Conservation (phyloP, 2,329 filamentous ascomycete genomes). For the Pseudopyrenochaeta lycopersici region DNA sequence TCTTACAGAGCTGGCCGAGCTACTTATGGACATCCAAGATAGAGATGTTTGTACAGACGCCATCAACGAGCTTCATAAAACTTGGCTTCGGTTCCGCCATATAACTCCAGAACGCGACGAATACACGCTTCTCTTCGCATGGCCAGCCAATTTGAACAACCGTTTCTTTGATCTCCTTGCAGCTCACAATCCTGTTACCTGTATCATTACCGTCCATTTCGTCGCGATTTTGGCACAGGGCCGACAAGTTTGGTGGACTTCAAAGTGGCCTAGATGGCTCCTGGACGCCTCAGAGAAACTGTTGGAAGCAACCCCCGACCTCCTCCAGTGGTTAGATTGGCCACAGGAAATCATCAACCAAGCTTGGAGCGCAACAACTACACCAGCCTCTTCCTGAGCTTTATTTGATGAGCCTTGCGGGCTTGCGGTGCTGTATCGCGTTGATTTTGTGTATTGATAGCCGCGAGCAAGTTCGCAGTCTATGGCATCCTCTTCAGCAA, state of each 20-base stretch:
- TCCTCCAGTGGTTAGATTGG: constrained; percentile 40
- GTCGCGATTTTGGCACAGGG: constrained; percentile 32
- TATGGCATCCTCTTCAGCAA: no score
- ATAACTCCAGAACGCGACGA: constrained; percentile 30
- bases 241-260: constrained; percentile 37
- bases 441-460: no score
- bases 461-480: no score
- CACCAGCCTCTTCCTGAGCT: background rate
- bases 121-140: constrained; percentile 33
- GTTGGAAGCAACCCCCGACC: constrained; percentile 33
- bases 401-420: background rate
- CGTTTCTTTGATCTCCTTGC: constrained; percentile 36
- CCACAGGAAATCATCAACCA: constrained; percentile 27
- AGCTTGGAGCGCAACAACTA: constrained; percentile 2
- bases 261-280: constrained; percentile 40
- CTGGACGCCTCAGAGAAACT: constrained; percentile 31
- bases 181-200: constrained; percentile 37
- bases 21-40: constrained; percentile 26
- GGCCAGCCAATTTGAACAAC: constrained; percentile 31
- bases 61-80: constrained; percentile 33
- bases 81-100: constrained; percentile 27
- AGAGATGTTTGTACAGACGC: constrained; percentile 29
- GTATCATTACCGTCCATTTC: constrained; percentile 39
- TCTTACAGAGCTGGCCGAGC: constrained; percentile 33
- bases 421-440: no score